Evolutionary conservation across 495 filamentous ascomycete species (phyloP).

Genomic region (Endocarpon pusillum): DNA sequence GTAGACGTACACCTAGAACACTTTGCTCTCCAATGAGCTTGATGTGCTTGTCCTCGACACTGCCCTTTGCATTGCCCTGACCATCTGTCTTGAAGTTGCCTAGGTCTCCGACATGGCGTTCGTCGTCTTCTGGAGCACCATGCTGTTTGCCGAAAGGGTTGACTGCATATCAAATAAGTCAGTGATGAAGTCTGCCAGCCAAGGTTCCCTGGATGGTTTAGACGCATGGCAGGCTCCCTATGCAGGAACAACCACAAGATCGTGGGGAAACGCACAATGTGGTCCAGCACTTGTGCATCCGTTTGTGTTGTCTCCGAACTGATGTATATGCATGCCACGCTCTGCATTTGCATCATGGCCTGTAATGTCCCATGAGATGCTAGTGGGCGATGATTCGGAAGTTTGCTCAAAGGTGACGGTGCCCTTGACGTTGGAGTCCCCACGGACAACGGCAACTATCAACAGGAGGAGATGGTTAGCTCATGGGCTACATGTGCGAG

Average conservation of each 20-base stretch:
- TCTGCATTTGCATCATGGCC: slow-evolving; percentile 87
- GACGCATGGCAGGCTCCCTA: slow-evolving; percentile 3
- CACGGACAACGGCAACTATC: slow-evolving; percentile 84
- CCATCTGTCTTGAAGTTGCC: slow-evolving; percentile 93
- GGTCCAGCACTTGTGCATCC: slow-evolving; percentile 95
- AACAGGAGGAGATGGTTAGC: too few species aligned
- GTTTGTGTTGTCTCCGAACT: slow-evolving; percentile 99
- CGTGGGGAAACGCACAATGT: slow-evolving; percentile 51
- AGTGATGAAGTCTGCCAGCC: slow-evolving; percentile 1
- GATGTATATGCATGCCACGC: slow-evolving; percentile 95
- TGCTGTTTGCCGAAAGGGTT: slow-evolving; percentile 87
- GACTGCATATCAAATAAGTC: slow-evolving; percentile 34
- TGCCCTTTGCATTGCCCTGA: slow-evolving; percentile 71
- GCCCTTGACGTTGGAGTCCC: slow-evolving; percentile 84
- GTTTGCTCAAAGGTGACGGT: slow-evolving; percentile 90
- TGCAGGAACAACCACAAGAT: slow-evolving; percentile 3
- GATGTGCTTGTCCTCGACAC: slow-evolving; percentile 56
- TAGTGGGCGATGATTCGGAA: slow-evolving; percentile 63
- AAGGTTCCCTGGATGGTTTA: neutral
- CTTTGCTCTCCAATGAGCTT: slow-evolving; percentile 93
- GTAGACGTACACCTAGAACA: slow-evolving; percentile 72
- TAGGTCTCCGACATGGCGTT: slow-evolving; percentile 89
- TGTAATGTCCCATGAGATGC: slow-evolving; percentile 77
- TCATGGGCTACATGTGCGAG: too few species aligned
- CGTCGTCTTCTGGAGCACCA: slow-evolving; percentile 64